phyloP scores from a whole-genome alignment of 139 green algal genomes.

The Volvox africanus region DNA sequence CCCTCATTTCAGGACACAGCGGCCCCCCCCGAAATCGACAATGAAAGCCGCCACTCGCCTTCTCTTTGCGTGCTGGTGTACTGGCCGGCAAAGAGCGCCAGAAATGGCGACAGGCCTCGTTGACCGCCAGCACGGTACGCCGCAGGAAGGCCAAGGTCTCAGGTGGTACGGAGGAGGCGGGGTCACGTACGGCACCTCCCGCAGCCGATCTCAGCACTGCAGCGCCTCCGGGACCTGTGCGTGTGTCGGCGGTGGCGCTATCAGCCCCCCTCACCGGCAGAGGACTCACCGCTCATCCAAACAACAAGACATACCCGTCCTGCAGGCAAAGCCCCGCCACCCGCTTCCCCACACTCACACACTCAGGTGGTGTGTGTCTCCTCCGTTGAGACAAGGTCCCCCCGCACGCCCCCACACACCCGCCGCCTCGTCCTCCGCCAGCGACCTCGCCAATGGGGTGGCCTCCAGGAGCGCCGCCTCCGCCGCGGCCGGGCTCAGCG shows the following conservation, averaged over 20 bases:
- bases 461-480: conserved; percentile 34
- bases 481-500: not conserved
- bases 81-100: conserved; percentile 22
- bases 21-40: no score
- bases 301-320: not conserved
- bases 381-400: not conserved
- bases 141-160: conserved; percentile 24
- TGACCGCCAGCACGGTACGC: conserved; percentile 33
- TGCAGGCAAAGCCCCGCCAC: not conserved
- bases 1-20: no score
- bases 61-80: conserved; percentile 16
- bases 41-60: not conserved
- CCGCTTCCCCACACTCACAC: not conserved
- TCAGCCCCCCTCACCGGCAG: no score
- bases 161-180: conserved; percentile 22
- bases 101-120: conserved; percentile 31
- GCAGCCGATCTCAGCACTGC: not conserved
- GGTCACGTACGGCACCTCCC: not conserved
- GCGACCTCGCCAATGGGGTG: conserved; percentile 14
- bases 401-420: not conserved
- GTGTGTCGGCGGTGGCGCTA: no score
- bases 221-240: conserved; percentile 5
- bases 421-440: conserved; percentile 29
- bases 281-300: no score
- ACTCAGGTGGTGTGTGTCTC: no score